A percentile compares a stretch with the other conserved stretches of the same genome.
Conservation (phyloP, 2,329 filamentous ascomycete species). For the Aspergillus novoparasiticus region DNA sequence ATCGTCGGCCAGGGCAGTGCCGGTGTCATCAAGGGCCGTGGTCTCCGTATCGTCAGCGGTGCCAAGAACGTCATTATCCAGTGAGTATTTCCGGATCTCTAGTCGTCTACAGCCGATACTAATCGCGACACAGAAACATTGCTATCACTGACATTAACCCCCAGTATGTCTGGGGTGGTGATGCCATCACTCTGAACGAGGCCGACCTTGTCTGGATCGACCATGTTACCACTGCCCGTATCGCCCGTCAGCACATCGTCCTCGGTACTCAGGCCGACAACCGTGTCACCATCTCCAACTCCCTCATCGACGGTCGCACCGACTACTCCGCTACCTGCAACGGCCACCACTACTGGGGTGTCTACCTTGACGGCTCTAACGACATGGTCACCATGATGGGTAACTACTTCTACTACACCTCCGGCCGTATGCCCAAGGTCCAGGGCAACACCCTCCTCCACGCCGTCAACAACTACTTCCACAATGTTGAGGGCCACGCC, state of each 20-base stretch:
- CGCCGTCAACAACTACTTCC: constrained; percentile 63
- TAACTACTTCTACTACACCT: constrained; percentile 64
- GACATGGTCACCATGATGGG: constrained; percentile 62
- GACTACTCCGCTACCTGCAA: constrained; percentile 61
- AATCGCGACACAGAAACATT: constrained; percentile 43
- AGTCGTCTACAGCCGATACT: neutral
- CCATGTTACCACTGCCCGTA: constrained; percentile 50
- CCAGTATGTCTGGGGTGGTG: constrained; percentile 62
- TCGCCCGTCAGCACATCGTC: constrained; percentile 64
- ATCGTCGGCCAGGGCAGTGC: constrained; percentile 56
- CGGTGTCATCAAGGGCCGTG: constrained; percentile 62
- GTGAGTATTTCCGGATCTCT: neutral
- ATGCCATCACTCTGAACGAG: constrained; percentile 57
- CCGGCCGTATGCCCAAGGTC: constrained; percentile 61
- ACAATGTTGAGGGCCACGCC: constrained; percentile 58
- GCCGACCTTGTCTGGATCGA: constrained; percentile 52
- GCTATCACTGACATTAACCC: constrained; percentile 60
- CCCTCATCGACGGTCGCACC: constrained; percentile 58
- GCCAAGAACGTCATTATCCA: constrained; percentile 63
- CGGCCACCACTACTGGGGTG: constrained; percentile 61
- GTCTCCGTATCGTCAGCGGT: constrained; percentile 51
- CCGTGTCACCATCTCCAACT: constrained; percentile 63
- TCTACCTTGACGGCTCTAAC: constrained; percentile 59
- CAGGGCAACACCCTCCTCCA: constrained; percentile 60
- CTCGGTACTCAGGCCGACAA: constrained; percentile 56